Evolutionary conservation across 148 eudicot genomes (phyloP), one percentile per base, ranked within the genome.

Genomic region (Vaccinium corymbosum): DNA sequence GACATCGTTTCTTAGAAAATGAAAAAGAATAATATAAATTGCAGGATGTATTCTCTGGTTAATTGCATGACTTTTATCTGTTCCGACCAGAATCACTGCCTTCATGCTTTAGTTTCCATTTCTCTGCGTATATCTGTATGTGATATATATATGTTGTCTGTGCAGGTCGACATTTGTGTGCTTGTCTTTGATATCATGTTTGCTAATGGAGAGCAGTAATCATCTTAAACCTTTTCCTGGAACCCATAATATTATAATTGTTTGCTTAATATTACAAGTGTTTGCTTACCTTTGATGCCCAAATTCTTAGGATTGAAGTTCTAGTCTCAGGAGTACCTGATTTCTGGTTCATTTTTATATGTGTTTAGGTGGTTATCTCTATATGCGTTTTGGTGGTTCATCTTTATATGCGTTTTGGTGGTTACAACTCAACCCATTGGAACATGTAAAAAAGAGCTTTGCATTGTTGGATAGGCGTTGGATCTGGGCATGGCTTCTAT

Each of bases 131-230:
- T 29, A 71, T 66, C 71, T 20, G 71, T 46, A 78, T 59, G 77
- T 51, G 70, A 72, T 46, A 35, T 22, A 0, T 70, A 79, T 17
- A 0, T 70, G 76, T 82, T 87, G n/a, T 84, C 53, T 48, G 51
- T 87, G 94, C 97, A 97, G 99, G 95, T 97, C 75, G 98, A 97
- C 79, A 90, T 97, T 68, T 97, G 99, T 86, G 86, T 93, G 82
- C 86, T 90, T 78, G 91, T 89, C 87, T 97, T 97, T 51, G 99
- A 97, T 86, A 86, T 92, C 89, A 94, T 97, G 99, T 90, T 97
- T 79, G 89, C 90, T 87, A 91, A 94, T 87, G 99, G 95, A 90
- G 92, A 92, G 84, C 94, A 94, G 99, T 96, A 92, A 97, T 87
- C 85, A 81, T 89, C 91, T 81, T 32, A 42, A 82, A 87, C 86